Evolutionary conservation across 441 rosid genomes (phyloP), one percentile per base, ranked within the genome.

Genomic region (Hura crepitans): DNA sequence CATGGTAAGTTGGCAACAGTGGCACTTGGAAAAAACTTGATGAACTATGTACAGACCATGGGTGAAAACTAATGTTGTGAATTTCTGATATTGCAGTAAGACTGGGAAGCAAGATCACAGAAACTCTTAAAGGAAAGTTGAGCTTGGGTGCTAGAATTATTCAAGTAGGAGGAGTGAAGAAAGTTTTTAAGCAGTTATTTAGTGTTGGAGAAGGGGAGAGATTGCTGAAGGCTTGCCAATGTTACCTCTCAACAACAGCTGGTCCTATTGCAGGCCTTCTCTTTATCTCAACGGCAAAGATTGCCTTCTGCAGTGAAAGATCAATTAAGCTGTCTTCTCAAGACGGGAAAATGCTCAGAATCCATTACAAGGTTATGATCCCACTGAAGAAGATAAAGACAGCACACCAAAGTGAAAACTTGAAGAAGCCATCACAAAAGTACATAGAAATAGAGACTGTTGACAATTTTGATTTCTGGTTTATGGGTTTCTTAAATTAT

Each of bases 381-480:
- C 92, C 92, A 8, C 27, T 85, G 8, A 75, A 70, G 62, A 88
- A 83, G 83, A 81, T 90, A 60, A 62, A 82, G 72, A 28, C 42
- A 45, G 85, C 72, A 33, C 82, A 85, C 73, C 86, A 80, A 50
- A 82, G 83, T 42, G 85, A 84, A 75, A 85, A 89, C 58, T 65
- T 50, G 68, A 80, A 85, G 81, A 85, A 80, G 65, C 89, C 92
- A 28, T 81, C 86, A 39, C 77, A 86, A 65, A 89, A 89, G 85
- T 91, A 84, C 81, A 67, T 89, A 60, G 86, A 88, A 69, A 69
- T 87, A 20, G 81, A 81, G 1, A 89, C 96, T 0, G 77, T 70
- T 11, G 93, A 89, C 72, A 72, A 82, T 45, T 87, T 82, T 66
- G 96, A 89, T 46, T 91, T 91, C 87, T 91, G 96, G 96, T 87